These are phyloP conservation scores for Cordyceps farinosa DNA, from an alignment of 2,329 filamentous ascomycete genomes.

Conservation along the genomic window DNA sequence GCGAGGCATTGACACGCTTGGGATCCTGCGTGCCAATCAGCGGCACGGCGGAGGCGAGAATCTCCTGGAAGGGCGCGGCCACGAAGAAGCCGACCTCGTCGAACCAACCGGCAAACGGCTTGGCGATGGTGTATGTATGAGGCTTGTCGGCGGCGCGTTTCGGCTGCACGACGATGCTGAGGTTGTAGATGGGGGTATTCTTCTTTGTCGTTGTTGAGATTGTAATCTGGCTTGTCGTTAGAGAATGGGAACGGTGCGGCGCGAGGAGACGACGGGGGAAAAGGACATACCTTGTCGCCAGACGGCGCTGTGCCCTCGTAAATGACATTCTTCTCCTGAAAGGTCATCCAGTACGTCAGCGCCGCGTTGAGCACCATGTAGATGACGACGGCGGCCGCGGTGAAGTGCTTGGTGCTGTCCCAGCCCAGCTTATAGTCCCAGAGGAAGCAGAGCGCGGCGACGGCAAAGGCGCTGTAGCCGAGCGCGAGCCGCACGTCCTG, in stretches of 20 bases:
- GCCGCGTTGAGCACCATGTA: slow-evolving; percentile 77
- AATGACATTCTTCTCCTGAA: slow-evolving; percentile 75
- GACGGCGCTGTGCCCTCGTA: slow-evolving; percentile 69
- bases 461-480: slow-evolving; percentile 76
- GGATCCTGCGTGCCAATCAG: slow-evolving; percentile 64
- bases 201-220: slow-evolving; percentile 73
- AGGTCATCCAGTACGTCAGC: slow-evolving; percentile 81
- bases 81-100: slow-evolving; percentile 70
- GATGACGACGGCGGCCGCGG: slow-evolving; percentile 69
- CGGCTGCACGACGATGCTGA: slow-evolving; percentile 56
- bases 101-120: slow-evolving; percentile 73
- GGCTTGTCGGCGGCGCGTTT: slow-evolving; percentile 38
- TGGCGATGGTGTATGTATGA: slow-evolving; percentile 48
- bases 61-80: slow-evolving; percentile 71
- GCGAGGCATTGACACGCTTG: slow-evolving; percentile 44
- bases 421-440: slow-evolving; percentile 92
- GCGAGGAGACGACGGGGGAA: not conserved
- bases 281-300: slow-evolving; percentile 58
- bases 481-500: slow-evolving; percentile 78
- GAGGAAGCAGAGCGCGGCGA: slow-evolving; percentile 79
- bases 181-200: slow-evolving; percentile 74
- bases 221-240: slow-evolving; percentile 55
- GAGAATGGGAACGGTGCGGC: not conserved
- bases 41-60: slow-evolving; percentile 66
- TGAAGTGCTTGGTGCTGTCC: slow-evolving; percentile 78